Evolutionary conservation across 2,329 filamentous ascomycete genomes (phyloP).

Genomic region (Dothideomycetes sp.): DNA sequence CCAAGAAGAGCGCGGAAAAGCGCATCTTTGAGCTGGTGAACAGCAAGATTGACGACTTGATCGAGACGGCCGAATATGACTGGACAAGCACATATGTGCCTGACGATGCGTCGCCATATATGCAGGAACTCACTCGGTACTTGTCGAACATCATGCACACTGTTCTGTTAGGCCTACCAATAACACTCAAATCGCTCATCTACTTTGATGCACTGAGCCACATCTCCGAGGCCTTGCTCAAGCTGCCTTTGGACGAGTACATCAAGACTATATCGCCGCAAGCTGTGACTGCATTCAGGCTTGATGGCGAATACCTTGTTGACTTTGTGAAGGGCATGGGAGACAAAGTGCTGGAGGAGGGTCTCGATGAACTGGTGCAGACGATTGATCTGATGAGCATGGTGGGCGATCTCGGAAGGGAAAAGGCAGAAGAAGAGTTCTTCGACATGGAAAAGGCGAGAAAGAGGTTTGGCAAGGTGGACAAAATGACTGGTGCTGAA

Average conservation of each 20-base stretch:
- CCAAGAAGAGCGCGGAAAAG: constrained; percentile 94
- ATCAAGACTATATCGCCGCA: constrained; percentile 82
- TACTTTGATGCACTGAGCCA: constrained; percentile 95
- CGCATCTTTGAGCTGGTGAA: constrained; percentile 98
- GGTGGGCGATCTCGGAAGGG: constrained; percentile 53
- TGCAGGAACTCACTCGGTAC: constrained; percentile 88
- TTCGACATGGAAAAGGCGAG: constrained; percentile 85
- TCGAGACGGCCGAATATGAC: constrained; percentile 95
- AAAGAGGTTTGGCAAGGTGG: constrained; percentile 87
- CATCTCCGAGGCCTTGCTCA: constrained; percentile 51
- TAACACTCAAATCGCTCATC: constrained; percentile 93
- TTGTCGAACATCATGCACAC: constrained; percentile 94
- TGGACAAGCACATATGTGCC: constrained; percentile 58
- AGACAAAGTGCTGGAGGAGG: constrained; percentile 77
- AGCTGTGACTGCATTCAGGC: constrained; percentile 67
- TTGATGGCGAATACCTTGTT: constrained; percentile 74
- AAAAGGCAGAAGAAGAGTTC: constrained; percentile 59
- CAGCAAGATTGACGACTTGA: constrained; percentile 94
- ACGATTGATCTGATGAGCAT: constrained; percentile 77
- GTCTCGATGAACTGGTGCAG: constrained; percentile 86
- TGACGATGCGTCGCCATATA: constrained; percentile 77
- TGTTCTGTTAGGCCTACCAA: constrained; percentile 81
- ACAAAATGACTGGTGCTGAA: constrained; percentile 77
- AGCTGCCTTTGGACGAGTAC: constrained; percentile 61
- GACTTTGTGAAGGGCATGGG: constrained; percentile 72